phyloP scores from a whole-genome alignment of 139 green algal species.

The Zygnema cylindricum region DNA sequence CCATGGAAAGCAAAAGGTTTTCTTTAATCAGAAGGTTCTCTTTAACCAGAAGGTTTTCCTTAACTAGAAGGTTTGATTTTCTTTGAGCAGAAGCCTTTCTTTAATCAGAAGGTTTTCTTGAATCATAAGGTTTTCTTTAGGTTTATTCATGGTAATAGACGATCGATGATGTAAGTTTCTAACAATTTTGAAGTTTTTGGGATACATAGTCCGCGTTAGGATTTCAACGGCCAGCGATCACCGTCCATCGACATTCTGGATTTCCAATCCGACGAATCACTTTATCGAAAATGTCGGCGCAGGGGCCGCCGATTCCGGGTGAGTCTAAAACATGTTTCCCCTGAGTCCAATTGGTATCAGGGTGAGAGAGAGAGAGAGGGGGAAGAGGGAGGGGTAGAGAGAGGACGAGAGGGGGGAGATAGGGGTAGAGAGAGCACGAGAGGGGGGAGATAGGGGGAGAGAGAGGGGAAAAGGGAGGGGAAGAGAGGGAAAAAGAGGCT shows the following conservation, averaged over 20 bases:
- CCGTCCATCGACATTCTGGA: conserved; percentile 76
- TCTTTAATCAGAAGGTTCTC: background rate
- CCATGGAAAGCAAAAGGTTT: no score
- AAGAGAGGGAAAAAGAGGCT: no score
- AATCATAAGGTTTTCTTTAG: background rate
- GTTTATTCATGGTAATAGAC: no score
- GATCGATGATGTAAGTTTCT: background rate
- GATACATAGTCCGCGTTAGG: background rate
- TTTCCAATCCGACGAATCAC: conserved; percentile 81
- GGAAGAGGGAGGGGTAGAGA: no score
- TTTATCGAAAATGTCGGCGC: conserved; percentile 66
- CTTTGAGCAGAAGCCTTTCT: no score
- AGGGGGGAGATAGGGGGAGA: no score
- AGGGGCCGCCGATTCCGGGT: conserved; percentile 56
- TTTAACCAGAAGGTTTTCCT: background rate
- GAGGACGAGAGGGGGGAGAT: no score
- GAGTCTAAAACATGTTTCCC: background rate
- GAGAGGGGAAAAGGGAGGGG: no score
- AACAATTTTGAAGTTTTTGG: background rate
- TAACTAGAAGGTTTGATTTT: no score
- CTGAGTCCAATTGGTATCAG: no score
- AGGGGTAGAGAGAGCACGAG: no score
- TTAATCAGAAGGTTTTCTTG: background rate
- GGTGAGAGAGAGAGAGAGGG: no score
- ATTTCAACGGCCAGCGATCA: conserved; percentile 14